phyloP scores from a whole-genome alignment of 805 yeast genomes.

The Teunomyces stri region DNA sequence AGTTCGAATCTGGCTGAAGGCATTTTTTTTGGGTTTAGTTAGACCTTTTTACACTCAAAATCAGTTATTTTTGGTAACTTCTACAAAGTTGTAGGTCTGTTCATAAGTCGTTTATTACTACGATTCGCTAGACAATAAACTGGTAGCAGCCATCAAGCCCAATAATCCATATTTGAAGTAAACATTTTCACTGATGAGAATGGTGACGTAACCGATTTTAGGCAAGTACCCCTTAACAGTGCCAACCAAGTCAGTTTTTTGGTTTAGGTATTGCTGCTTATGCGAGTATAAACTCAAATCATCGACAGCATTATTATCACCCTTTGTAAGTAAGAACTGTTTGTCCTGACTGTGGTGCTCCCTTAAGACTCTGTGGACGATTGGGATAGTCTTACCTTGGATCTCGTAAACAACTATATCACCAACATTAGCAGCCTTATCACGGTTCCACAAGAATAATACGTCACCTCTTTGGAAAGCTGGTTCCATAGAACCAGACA shows the following conservation, averaged over 20 bases:
- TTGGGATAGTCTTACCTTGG: slow-evolving; percentile 79
- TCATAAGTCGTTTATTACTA: slow-evolving; percentile 1
- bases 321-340: slow-evolving; percentile 85
- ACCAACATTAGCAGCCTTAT: slow-evolving; percentile 66
- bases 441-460: slow-evolving; percentile 86
- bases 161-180: slow-evolving; percentile 77
- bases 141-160: slow-evolving; percentile 69
- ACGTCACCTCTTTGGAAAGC: slow-evolving; percentile 98
- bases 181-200: slow-evolving; percentile 82
- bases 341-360: slow-evolving; percentile 62
- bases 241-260: slow-evolving; percentile 78
- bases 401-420: slow-evolving; percentile 93
- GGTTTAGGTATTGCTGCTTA: slow-evolving; percentile 71
- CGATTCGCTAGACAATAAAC: slow-evolving; percentile 45
- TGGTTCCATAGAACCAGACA: slow-evolving; percentile 99
- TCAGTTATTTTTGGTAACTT: background rate
- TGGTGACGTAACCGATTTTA: slow-evolving; percentile 84
- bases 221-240: slow-evolving; percentile 93
- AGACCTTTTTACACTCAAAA: background rate
- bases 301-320: slow-evolving; percentile 92
- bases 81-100: no score
- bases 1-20: slow-evolving; percentile 31
- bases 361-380: slow-evolving; percentile 90
- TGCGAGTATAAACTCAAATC: slow-evolving; percentile 83
- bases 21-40: slow-evolving; percentile 12